These are phyloP conservation scores for Rhizomucor pusillus DNA, from an alignment of 371 early-diverging fungal species.

Conservation along the genomic window DNA sequence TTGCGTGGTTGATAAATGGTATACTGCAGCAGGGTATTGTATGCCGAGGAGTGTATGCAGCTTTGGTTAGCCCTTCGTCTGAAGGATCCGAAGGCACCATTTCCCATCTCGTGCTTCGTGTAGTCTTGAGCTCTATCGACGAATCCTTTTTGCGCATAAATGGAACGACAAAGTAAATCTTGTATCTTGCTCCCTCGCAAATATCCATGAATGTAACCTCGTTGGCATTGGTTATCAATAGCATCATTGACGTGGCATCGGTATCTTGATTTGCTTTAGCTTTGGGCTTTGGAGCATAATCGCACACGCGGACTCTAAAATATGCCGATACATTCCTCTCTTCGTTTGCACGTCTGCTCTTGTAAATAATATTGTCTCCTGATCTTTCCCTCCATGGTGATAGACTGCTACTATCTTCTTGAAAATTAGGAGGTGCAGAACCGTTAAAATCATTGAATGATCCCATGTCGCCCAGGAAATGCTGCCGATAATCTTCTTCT, in stretches of 20 bases:
- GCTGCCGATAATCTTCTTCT: slow-evolving; percentile 50
- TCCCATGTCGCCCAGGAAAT: no score
- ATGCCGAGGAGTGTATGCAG: slow-evolving; percentile 45
- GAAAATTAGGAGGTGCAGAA: no score
- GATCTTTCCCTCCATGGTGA: no score
- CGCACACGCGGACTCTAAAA: slow-evolving; percentile 51
- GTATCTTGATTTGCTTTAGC: slow-evolving; percentile 1
- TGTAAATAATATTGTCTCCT: no score
- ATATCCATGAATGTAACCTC: slow-evolving; percentile 31
- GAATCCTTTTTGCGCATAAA: slow-evolving; percentile 29
- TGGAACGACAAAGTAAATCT: slow-evolving; percentile 33
- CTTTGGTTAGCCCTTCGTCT: slow-evolving; percentile 7
- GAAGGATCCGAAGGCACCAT: slow-evolving; percentile 20
- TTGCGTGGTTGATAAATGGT: slow-evolving; percentile 10
- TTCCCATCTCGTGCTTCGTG: slow-evolving; percentile 40
- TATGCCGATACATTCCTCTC: slow-evolving; percentile 47
- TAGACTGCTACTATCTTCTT: no score
- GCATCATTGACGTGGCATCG: slow-evolving; percentile 9
- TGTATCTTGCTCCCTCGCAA: slow-evolving; percentile 23
- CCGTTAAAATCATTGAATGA: no score
- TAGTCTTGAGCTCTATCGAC: slow-evolving; percentile 39
- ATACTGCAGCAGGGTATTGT: slow-evolving; percentile 24
- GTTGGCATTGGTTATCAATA: slow-evolving; percentile 29
- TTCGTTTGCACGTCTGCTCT: neutral
- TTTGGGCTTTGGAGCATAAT: slow-evolving; percentile 22